phyloP scores from a whole-genome alignment of 2,329 filamentous ascomycete genomes.

The Phialocephala sp. region DNA sequence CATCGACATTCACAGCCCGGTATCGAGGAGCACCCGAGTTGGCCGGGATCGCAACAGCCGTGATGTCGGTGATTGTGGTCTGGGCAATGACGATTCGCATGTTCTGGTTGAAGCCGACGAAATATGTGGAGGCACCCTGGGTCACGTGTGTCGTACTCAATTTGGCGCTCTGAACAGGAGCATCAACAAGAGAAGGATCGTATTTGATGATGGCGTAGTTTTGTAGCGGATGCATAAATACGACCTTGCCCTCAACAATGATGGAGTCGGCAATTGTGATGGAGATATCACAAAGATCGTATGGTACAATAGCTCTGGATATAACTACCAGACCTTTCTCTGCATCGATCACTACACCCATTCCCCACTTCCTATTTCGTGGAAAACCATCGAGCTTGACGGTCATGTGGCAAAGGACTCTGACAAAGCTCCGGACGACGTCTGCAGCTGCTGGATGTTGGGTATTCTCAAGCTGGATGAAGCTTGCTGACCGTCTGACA shows the following conservation, averaged over 20 bases:
- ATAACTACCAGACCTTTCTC: constrained; percentile 95
- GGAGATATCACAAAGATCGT: constrained; percentile 94
- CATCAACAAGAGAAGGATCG: constrained; percentile 90
- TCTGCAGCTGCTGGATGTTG: constrained; percentile 90
- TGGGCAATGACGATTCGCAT: constrained; percentile 91
- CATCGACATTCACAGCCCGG: constrained; percentile 92
- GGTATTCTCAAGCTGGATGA: constrained; percentile 89
- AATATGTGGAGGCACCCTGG: constrained; percentile 92
- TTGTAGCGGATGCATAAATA: constrained; percentile 95
- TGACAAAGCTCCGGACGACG: constrained; percentile 92
- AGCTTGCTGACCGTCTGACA: constrained; percentile 79
- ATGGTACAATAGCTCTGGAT: constrained; percentile 91
- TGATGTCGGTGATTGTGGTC: constrained; percentile 95
- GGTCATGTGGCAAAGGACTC: constrained; percentile 90
- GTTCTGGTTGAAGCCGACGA: constrained; percentile 98
- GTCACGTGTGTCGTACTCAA: constrained; percentile 83
- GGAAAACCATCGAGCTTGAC: constrained; percentile 98
- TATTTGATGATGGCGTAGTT: constrained; percentile 98
- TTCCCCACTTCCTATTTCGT: constrained; percentile 90
- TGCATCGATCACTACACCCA: constrained; percentile 96
- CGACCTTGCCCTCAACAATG: constrained; percentile 89
- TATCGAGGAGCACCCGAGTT: constrained; percentile 92
- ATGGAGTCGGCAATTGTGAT: constrained; percentile 97
- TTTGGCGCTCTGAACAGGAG: constrained; percentile 87
- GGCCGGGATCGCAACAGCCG: constrained; percentile 93